Evolutionary conservation across 1,284 basidiomycete genomes (phyloP).

Genomic region (Austroboletus novae-zelandiae): DNA sequence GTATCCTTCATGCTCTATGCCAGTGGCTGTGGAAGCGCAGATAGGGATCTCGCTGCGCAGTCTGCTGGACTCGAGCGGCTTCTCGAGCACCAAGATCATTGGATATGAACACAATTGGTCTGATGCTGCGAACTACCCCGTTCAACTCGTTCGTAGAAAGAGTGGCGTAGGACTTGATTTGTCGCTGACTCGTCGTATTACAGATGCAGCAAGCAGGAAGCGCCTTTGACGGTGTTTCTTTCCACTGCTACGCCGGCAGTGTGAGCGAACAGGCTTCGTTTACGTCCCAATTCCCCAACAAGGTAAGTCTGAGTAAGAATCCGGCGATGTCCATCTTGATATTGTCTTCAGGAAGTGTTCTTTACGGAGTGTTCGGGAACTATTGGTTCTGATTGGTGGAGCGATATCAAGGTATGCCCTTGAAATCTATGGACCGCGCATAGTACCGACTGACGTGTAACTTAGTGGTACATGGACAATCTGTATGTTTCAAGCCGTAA

Average conservation of each 20-base stretch:
- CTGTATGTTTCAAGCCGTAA: constrained; percentile 41
- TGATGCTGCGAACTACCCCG: constrained; percentile 47
- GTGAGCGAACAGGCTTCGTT: constrained; percentile 43
- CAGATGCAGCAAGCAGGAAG: constrained; percentile 48
- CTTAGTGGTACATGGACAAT: constrained; percentile 73
- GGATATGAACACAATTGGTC: constrained; percentile 54
- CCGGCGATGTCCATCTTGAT: background rate
- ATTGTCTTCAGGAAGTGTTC: constrained; percentile 38
- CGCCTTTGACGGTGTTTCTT: constrained; percentile 48
- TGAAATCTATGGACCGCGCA: background rate
- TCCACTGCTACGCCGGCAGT: constrained; percentile 49
- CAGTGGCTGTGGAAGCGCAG: constrained; percentile 39
- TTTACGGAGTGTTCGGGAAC: constrained; percentile 53
- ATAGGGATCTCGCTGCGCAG: constrained; percentile 42
- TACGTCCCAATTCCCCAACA: constrained; percentile 43
- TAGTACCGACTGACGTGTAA: constrained; percentile 5
- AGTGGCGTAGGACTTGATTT: background rate
- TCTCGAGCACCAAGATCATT: constrained; percentile 43
- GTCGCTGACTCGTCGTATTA: constrained; percentile 1
- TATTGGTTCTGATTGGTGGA: constrained; percentile 71
- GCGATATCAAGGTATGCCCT: constrained; percentile 62
- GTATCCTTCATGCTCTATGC: constrained; percentile 45
- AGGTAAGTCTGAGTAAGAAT: constrained; percentile 22
- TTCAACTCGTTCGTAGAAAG: constrained; percentile 41
- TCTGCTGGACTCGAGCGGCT: constrained; percentile 46